These are phyloP conservation scores for Myochromella boudieri DNA, from an alignment of 768 basidiomycete species.

Conservation along the genomic window DNA sequence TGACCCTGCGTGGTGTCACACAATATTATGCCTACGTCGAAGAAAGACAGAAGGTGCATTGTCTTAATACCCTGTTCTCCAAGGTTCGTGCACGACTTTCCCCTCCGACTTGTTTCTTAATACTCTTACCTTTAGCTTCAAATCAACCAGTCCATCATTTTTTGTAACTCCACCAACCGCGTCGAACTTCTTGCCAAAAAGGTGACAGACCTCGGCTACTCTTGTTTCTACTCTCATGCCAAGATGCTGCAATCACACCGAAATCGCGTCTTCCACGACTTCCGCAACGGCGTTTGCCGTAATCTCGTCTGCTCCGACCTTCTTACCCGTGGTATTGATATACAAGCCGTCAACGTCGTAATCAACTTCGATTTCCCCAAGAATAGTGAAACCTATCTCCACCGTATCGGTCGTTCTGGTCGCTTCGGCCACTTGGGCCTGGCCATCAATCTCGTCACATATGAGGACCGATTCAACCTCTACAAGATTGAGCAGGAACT, in stretches of 20 bases:
- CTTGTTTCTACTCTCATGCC: conserved; percentile 99
- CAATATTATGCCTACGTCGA: conserved; percentile 99
- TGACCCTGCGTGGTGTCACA: conserved; percentile 96
- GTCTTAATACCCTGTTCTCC: conserved; percentile 98
- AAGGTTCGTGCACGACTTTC: conserved; percentile 55
- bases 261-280: conserved; percentile 99
- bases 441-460: conserved; percentile 97
- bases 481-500: conserved; percentile 99
- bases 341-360: conserved; percentile 99
- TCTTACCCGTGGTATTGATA: conserved; percentile 98
- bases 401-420: conserved; percentile 96
- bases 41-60: conserved; percentile 99
- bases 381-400: conserved; percentile 98
- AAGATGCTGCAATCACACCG: conserved; percentile 99
- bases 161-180: conserved; percentile 99
- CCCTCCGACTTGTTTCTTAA: not conserved
- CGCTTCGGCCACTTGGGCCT: conserved; percentile 96
- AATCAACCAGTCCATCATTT: conserved; percentile 99
- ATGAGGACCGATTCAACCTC: conserved; percentile 96
- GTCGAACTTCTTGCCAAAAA: conserved; percentile 99
- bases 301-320: conserved; percentile 98
- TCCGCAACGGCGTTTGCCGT: conserved; percentile 96
- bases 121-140: conserved; percentile 63
- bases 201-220: conserved; percentile 98
- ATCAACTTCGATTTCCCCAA: conserved; percentile 99